These are phyloP conservation scores for Metschnikowia bowlesiae DNA, from an alignment of 805 yeast species.

Conservation along the genomic window DNA sequence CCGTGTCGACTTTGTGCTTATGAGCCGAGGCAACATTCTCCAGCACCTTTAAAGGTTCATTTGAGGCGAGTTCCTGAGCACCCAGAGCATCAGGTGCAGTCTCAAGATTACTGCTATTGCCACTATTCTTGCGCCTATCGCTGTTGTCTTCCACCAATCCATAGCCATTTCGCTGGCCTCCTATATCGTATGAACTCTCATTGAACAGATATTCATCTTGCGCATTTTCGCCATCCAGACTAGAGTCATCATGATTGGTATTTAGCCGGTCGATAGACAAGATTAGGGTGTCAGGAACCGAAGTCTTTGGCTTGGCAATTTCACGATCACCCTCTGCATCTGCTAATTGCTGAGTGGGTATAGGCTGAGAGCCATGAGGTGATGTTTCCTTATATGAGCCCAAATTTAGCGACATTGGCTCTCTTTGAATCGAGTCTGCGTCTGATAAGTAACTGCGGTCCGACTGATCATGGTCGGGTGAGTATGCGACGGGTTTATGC, in stretches of 20 bases:
- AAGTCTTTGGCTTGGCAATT: not conserved
- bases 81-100: conserved; percentile 1
- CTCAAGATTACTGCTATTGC: conserved; percentile 17
- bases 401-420: conserved; percentile 29
- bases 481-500: conserved; percentile 5
- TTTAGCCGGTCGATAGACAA: conserved; percentile 15
- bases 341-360: not conserved
- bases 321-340: not conserved
- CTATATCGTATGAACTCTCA: conserved; percentile 2
- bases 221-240: conserved; percentile 5
- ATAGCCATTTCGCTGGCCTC: conserved; percentile 8
- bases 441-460: conserved; percentile 37
- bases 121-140: conserved; percentile 27
- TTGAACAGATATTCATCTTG: not conserved
- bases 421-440: conserved; percentile 37
- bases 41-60: not conserved
- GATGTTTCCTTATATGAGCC: not conserved
- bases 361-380: not conserved
- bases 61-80: not conserved
- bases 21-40: not conserved
- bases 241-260: conserved; percentile 8
- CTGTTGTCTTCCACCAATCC: conserved; percentile 11
- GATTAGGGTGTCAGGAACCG: conserved; percentile 10
- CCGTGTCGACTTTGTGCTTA: conserved; percentile 19
- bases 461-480: conserved; percentile 33